Base-by-base conservation (phyloP, 106 monocot species). In the Acorus calamus region DNA sequence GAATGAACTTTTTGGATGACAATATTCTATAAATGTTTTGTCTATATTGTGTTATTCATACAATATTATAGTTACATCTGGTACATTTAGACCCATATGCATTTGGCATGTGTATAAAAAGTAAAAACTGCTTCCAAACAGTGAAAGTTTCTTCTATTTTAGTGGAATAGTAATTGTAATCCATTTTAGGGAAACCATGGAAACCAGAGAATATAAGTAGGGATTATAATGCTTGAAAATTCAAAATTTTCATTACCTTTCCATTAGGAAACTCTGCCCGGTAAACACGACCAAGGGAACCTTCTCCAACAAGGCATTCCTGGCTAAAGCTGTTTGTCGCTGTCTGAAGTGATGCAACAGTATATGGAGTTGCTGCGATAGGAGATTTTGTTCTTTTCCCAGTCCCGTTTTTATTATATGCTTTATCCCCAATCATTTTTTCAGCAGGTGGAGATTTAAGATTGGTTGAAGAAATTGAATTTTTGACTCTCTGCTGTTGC, bases 221-320 rank as follows among this genome's bases (percentile, higher is more conserved):
- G 28, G 8, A 46, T 4, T 45, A 46, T 3, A 3, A 2, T 3
- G 46, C 4, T 46, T 10, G 9, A 61, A 11, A 42, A 5, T 41
- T 42, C 45, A 6, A 44, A 28, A 8, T 60, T 52, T 55, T 62
- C 13, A 52, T 4, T 91, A 90, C 94, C 87, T 87, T 96, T 42
- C 82, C 84, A 68, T 87, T 83, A 7, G 79, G 62, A 76, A 85
- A 87, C 55, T 87, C 81, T 14, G 87, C 94, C 64, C 59, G 76
- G 76, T 96, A 96, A 55, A 96, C 94, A 46, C 94, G 84, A 55
- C 94, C 94, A 67, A 90, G 61, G 2, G 85, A 87, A 59, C 94
- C 94, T 76, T 96, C 94, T 42, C 94, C 94, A 53, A 96, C 72
- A 74, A 96, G 77, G 44, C 49, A 66, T 44, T 96, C 91, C 56